phyloP scores from a whole-genome alignment of 352 stramenopile genomes.

The Phytopythium boreale region DNA sequence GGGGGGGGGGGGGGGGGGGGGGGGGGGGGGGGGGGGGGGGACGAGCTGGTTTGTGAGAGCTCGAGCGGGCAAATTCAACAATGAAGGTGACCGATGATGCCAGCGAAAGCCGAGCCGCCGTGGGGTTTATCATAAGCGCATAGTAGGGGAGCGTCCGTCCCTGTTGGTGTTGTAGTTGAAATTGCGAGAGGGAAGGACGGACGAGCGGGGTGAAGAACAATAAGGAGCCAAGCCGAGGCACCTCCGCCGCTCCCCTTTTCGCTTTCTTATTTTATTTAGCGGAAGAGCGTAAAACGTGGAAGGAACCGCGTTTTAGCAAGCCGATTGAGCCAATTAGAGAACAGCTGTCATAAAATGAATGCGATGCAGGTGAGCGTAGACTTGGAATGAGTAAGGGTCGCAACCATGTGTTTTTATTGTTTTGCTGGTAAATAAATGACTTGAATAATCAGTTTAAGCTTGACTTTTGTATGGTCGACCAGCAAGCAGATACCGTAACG shows the following conservation, averaged over 20 bases:
- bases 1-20: not conserved
- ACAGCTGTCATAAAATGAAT: not conserved
- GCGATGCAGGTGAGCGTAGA: not conserved
- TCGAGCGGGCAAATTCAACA: constrained; percentile 46
- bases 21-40: not conserved
- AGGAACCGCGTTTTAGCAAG: not conserved
- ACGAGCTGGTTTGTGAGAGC: constrained; percentile 6
- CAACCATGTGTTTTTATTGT: not conserved
- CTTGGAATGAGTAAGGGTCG: not conserved
- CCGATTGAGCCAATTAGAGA: not conserved
- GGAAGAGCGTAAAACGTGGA: not conserved
- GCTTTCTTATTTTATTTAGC: constrained; percentile 6
- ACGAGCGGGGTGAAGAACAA: constrained; percentile 11
- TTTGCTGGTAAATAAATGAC: not conserved
- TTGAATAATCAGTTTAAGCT: not conserved
- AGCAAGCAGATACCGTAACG: not conserved
- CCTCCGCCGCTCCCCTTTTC: not conserved
- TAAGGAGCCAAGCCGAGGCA: not conserved
- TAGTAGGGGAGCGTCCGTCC: not conserved
- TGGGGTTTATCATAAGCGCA: not conserved
- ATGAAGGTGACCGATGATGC: constrained; percentile 17
- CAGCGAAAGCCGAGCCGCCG: no score
- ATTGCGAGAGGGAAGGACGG: constrained; percentile 3
- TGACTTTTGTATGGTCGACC: not conserved
- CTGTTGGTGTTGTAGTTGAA: constrained; percentile 9